Evolutionary conservation across 2,329 filamentous ascomycete genomes (phyloP).

Genomic region (Colletotrichum neosansevieriae): DNA sequence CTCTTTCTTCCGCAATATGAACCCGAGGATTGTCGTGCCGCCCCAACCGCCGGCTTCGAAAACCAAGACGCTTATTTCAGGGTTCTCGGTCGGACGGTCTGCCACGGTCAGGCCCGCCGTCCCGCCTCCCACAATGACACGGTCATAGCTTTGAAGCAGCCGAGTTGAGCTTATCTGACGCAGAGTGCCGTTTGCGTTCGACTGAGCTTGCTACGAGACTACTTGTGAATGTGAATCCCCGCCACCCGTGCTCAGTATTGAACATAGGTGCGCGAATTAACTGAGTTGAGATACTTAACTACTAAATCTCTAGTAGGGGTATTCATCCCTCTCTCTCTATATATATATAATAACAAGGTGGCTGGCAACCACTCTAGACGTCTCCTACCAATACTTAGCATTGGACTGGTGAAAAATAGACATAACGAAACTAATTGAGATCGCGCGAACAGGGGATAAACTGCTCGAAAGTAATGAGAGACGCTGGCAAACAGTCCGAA

Average conservation of each 20-base stretch:
- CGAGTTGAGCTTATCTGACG: constrained; percentile 28
- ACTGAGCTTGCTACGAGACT: constrained; percentile 19
- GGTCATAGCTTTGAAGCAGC: constrained; percentile 44
- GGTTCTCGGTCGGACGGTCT: constrained; percentile 45
- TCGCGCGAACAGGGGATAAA: neutral
- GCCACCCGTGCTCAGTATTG: constrained; percentile 28
- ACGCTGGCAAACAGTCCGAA: too few relatives aligned
- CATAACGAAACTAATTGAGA: constrained; percentile 18
- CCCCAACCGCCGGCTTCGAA: constrained; percentile 36
- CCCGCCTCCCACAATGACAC: constrained; percentile 49
- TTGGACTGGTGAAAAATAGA: constrained; percentile 30
- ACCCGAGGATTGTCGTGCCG: constrained; percentile 25
- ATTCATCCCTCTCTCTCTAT: too few relatives aligned
- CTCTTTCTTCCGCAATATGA: neutral
- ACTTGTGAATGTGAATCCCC: neutral
- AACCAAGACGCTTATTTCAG: constrained; percentile 27
- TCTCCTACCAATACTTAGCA: neutral
- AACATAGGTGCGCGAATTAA: neutral
- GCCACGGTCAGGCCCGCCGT: constrained; percentile 51
- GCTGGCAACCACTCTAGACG: too few relatives aligned
- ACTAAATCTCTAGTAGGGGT: too few relatives aligned
- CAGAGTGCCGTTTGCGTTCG: constrained; percentile 21
- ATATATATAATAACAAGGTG: too few relatives aligned
- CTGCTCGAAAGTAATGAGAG: neutral
- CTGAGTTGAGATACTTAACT: too few relatives aligned